Base-by-base conservation (phyloP, 2,329 filamentous ascomycete species). In the Exophiala mesophila region DNA sequence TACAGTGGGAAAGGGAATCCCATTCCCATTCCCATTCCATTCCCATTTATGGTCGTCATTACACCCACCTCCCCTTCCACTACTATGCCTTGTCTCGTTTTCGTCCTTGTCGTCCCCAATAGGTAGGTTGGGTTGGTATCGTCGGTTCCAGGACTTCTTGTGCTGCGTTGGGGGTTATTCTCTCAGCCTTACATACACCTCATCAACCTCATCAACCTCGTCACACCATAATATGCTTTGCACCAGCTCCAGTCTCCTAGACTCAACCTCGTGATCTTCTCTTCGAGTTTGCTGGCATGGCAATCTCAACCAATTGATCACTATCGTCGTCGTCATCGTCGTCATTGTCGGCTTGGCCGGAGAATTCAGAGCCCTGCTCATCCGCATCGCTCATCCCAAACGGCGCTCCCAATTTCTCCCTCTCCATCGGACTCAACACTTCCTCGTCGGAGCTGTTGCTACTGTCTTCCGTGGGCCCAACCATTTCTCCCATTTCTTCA, bases 401-500 rank as follows among this genome's bases (percentile, higher is more conserved):
- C 4, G 46, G 31, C 12, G 38, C 31, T 21, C 46, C 47, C 28
- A 55, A 31, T 31, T 50, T 42, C 20, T 47, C 39, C 43, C 47
- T 55, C 35, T 53, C 52, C 36, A 36, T 30, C 13, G 44, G 39
- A 38, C 44, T 55, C 36, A 55, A 13, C 8, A 49, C 46, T 35
- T 56, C 54, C 41, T 57, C 54, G 23, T 57, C 54, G 19, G 53
- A 55, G 39, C 54, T 57, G 29, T 54, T 57, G 26, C 49, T 31
- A 40, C 60, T 48, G 18, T 55, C 49, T 20, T 52, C 52, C 1
- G 49, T 50, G 2, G 52, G 71, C 24, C 59, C 64, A 12, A 70
- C 65, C 64, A 70, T 69, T 42, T 62, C 75, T 62, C 67, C 67
- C 66, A 70, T 69, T 30, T 70, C 65, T 38, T 68, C 67, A 29